Evolutionary conservation across 148 eudicot genomes (phyloP), one percentile per base, ranked within the genome.

Genomic region (Silene conica): DNA sequence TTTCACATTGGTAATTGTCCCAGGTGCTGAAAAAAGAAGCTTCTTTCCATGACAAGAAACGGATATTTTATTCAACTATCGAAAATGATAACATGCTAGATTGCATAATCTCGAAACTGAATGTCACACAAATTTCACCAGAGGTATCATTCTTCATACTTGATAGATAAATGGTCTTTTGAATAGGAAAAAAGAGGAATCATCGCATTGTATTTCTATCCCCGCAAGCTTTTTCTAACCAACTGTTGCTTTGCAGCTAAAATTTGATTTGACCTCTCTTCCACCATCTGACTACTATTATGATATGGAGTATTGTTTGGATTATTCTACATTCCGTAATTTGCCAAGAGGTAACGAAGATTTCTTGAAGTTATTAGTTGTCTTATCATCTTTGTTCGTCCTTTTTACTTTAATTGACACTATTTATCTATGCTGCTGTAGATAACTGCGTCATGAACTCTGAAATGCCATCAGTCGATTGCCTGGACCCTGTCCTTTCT

Each of bases 291-390:
- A 86, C 77, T 92, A 82, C 78, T 91, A 95, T 73, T 95, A 87
- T 80, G 98, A 95, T 74, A 95, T 87, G 97, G 93, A 95, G 80
- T 95, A 95, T 72, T 89, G 87, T 76, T 83, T 92, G 76, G 93
- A 92, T 25, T 95, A 87, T 81, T 87, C 97, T 73, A 89, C 98
- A 77, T 95, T 95, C 61, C 85, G 87, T 68, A 83, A 73, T 70
- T 80, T 93, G 80, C 74, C 77, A 21, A 85, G 77, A 74, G 90
- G 98, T 93, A 82, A 77, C 76, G 69, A 20, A 26, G 3, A n/a
- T 72, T 23, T 38, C n/a, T 66, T 9, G 55, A 48, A 48, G 52
- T 48, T 11, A 48, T 9, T 2, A 23, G 13, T 62, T 1, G 67
- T 28, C 41, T 54, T 10, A 3, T 38, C 70, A 10, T 41, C 46